Conservation (phyloP, 2,329 filamentous ascomycete species). For the Ceratocystis diversiconidia region DNA sequence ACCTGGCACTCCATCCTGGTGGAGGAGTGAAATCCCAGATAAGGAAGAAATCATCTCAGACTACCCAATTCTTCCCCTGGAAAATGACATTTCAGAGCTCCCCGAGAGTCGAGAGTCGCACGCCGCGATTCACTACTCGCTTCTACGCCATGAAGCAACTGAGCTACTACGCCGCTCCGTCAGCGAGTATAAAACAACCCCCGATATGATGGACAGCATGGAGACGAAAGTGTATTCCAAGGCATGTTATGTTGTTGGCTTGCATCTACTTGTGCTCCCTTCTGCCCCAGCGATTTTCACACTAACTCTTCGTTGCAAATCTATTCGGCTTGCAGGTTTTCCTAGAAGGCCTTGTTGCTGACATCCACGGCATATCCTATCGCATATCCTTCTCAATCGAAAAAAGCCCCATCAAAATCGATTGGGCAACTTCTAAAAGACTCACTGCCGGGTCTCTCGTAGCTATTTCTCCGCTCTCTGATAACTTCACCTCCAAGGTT, state of each 20-base stretch:
- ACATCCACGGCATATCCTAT: conserved; percentile 47
- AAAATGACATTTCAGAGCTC: conserved; percentile 41
- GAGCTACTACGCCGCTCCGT: conserved; percentile 56
- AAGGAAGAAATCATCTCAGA: conserved; percentile 36
- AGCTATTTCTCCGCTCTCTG: conserved; percentile 36
- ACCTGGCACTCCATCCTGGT: not conserved
- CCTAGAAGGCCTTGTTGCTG: conserved; percentile 50
- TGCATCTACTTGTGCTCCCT: not conserved
- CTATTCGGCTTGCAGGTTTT: conserved; percentile 38
- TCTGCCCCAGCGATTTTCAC: not conserved
- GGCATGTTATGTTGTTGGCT: conserved; percentile 33
- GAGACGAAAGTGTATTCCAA: conserved; percentile 54
- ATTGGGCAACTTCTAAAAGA: conserved; percentile 44
- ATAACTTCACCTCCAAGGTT: conserved; percentile 51
- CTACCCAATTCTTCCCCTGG: conserved; percentile 26
- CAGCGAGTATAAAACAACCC: conserved; percentile 36
- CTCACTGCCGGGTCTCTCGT: conserved; percentile 40
- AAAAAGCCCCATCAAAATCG: conserved; percentile 49
- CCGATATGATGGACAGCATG: conserved; percentile 42
- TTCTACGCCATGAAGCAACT: conserved; percentile 61
- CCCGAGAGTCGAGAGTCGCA: conserved; percentile 53
- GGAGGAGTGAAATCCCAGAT: conserved; percentile 39
- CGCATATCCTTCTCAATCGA: conserved; percentile 57
- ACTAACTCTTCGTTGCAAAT: not conserved
- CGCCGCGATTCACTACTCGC: conserved; percentile 56